Evolutionary conservation across 2,329 filamentous ascomycete genomes (phyloP), one percentile per base, ranked within the genome.

Genomic region (Alternaria viburni): DNA sequence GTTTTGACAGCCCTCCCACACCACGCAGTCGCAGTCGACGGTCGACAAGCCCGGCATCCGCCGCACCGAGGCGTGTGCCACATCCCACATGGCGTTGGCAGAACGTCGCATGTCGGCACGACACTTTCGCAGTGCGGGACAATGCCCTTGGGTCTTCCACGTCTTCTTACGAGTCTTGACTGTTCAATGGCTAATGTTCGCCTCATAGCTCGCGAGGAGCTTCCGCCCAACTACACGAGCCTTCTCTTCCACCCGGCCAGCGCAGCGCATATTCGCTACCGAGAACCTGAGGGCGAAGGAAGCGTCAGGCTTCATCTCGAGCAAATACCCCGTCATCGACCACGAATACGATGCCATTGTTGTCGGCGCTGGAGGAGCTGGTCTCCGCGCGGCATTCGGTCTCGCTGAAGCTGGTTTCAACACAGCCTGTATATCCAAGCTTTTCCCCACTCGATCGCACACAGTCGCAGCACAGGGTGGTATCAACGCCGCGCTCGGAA

Each of bases 281-380:
- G 88, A 90, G 73, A 92, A 93, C 71, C 87, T 98, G 70, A 90
- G 93, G 81, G 96, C 95, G 61, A 97, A 96, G 86, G 94, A 97
- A 86, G 94, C 94, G 30, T 92, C 92, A 68, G 90, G 92, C 51
- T 92, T 93, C 79, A 88, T 97, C 75, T 92, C 90, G 82, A 90
- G 87, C 82, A 96, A 97, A 83, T 98, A 99, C 82, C 92, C 93
- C 54, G 92, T 99, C 75, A 94, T 99, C 89, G 96, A 98, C 82
- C 96, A 99, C 84, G 93, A 98, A 84, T 98, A 97, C 84, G 96
- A 98, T 91, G 95, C 95, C 67, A 87, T 99, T 74, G 96, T 99
- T 65, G 93, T 96, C 70, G 92, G 92, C 74, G 92, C 92, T 66
- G 92, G 92, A 79, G 92, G 92, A 74, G 86, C 92, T 65, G 92